Evolutionary conservation across 176 grass and related monocot species (phyloP), one percentile per base, ranked within the genome.

Genomic region (Urochloa ruziziensis): DNA sequence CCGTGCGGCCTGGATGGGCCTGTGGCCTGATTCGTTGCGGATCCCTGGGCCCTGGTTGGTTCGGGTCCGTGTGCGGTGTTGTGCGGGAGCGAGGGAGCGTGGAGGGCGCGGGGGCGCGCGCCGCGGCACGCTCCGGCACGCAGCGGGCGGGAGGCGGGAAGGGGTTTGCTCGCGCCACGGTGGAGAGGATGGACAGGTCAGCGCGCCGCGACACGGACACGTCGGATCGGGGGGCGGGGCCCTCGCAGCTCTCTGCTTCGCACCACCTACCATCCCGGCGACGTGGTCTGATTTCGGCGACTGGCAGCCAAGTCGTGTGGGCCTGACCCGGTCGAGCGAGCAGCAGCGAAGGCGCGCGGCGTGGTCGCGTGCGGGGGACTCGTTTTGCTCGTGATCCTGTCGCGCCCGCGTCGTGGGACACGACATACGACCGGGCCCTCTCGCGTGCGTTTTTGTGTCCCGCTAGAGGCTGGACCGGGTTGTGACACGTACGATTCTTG

Each of bases 321-420:
- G 8, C 60, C 60, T 52, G 82, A 1, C 32, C 37, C 78, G 48
- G 32, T 7, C 24, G 16, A n/a, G n/a, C n/a, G 15, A 1, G 9
- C 34, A 47, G 18, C 15, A 10, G 43, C 1, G 58, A 62, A 25
- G 23, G 33, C 10, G 71, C 33, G 39, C 39, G 39, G 53, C 53
- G 86, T 88, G 86, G 86, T 51, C 80, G 43, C 63, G 32, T 42
- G 54, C 19, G 80, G 65, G 80, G 80, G 56, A 35, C 73, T 78
- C 86, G 66, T 88, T 88, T 79, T 25, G 80, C 80, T 83, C 86
- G 86, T 88, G 86, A 73, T 70, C 10, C 72, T 67, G 79, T 39
- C 11, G 72, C 5, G 24, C 44, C 71, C 79, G 73, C 79, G 85
- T 76, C 72, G 71, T 61, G 67, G 1, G 69, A 12, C 28, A 24